These are phyloP conservation scores for Trypanosoma congolense DNA, from an alignment of 208 protist species.

Conservation along the genomic window DNA sequence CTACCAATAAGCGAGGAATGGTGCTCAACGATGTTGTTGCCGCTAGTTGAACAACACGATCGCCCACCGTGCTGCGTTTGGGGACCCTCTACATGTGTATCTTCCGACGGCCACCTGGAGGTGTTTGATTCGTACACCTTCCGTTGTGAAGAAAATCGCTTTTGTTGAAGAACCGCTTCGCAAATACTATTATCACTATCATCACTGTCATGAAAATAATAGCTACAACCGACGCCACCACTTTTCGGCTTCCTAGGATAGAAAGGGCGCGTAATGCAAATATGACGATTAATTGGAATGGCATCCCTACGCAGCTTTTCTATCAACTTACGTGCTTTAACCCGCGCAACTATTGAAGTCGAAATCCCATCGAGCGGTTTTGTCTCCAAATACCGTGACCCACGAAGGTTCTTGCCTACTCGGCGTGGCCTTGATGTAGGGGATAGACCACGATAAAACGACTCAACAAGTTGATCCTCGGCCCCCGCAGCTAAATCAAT, in stretches of 20 bases:
- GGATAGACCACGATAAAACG: too few species aligned
- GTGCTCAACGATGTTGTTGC: too few species aligned
- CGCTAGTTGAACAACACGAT: neutral
- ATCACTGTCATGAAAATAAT: constrained; percentile 7
- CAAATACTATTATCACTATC: constrained; percentile 6
- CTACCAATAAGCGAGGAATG: too few species aligned
- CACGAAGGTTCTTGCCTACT: neutral
- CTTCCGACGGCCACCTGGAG: neutral
- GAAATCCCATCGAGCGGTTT: constrained; percentile 59
- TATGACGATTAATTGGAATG: constrained; percentile 73
- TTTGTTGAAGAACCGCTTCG: neutral
- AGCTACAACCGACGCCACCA: constrained; percentile 7
- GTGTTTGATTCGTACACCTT: constrained; percentile 7
- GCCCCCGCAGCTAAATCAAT: too few species aligned
- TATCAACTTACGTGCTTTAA: constrained; percentile 62
- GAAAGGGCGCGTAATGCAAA: constrained; percentile 26
- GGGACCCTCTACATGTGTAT: neutral
- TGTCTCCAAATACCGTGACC: constrained; percentile 31
- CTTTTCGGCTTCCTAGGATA: constrained; percentile 14
- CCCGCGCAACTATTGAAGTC: constrained; percentile 55
- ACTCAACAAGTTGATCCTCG: too few species aligned
- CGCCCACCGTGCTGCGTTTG: too few species aligned
- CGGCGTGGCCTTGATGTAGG: too few species aligned
- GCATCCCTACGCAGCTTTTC: constrained; percentile 52
- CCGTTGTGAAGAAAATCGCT: neutral